A percentile compares a stretch with the other conserved stretches of the same genome.
phyloP scores from a whole-genome alignment of 176 grass and related monocot species.

The Triticum timopheevii region DNA sequence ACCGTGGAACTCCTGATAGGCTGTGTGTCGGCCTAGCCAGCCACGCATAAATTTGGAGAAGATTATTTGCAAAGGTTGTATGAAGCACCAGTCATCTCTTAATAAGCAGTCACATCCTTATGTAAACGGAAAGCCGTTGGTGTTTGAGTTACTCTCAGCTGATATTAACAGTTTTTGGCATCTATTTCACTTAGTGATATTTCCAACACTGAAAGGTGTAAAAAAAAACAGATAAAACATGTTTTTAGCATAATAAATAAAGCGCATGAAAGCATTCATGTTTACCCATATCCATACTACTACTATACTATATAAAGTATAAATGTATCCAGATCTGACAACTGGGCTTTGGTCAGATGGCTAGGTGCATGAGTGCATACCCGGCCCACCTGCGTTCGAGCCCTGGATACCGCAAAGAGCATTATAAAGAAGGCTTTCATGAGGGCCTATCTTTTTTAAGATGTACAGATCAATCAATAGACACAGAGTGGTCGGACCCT shows the following conservation, averaged over 20 bases:
- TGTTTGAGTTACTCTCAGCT: not conserved
- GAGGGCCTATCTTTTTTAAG: not conserved
- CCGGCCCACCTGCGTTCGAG: not conserved
- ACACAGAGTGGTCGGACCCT: too few relatives aligned
- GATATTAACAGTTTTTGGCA: not conserved
- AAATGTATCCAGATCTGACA: not conserved
- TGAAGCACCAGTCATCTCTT: not conserved
- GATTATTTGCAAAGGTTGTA: conserved; percentile 8
- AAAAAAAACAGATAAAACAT: not conserved
- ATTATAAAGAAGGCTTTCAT: not conserved
- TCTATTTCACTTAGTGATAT: not conserved
- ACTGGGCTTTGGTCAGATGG: not conserved
- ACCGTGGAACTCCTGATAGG: too few relatives aligned
- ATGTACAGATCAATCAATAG: not conserved
- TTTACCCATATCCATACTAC: not conserved
- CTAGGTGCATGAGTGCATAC: not conserved
- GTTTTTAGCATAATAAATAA: not conserved
- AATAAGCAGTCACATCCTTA: not conserved
- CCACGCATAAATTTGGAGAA: too few relatives aligned
- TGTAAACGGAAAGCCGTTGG: not conserved
- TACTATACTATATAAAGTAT: not conserved
- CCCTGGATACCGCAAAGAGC: not conserved
- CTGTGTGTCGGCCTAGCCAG: too few relatives aligned
- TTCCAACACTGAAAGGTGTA: not conserved
- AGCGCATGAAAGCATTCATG: not conserved